These are phyloP conservation scores for Euphorbia tirucalli DNA, from an alignment of 345 rosid species.

Conservation along the genomic window DNA sequence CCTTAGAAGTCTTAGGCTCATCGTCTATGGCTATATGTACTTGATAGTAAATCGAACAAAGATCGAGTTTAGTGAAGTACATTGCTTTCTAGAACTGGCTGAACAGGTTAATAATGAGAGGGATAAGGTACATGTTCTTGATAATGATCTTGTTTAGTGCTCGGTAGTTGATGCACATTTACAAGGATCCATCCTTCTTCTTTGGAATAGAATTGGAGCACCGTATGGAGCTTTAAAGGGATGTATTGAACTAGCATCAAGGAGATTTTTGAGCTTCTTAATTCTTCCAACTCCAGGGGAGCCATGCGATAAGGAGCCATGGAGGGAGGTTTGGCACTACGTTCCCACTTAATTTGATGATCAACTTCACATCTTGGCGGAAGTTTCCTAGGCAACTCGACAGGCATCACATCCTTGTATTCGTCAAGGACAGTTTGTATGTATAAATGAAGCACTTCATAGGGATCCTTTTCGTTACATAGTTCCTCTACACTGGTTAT, in stretches of 20 bases:
- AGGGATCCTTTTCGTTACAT: no score
- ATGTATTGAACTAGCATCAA: background rate
- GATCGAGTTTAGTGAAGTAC: background rate
- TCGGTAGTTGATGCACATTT: background rate
- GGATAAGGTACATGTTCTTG: no score
- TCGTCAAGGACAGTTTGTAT: no score
- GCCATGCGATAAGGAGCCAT: background rate
- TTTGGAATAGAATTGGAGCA: background rate
- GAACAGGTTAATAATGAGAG: background rate
- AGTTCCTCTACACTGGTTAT: no score
- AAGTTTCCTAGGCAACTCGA: background rate
- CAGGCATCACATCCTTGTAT: background rate
- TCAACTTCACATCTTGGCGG: background rate
- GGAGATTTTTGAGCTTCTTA: background rate
- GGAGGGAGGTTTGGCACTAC: background rate
- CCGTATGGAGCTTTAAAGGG: background rate
- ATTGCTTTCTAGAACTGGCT: background rate
- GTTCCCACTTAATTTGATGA: background rate
- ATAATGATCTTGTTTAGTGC: background rate
- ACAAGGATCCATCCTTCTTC: background rate
- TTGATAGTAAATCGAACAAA: background rate
- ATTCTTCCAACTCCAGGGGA: background rate
- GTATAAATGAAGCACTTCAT: no score
- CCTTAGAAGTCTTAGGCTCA: background rate
- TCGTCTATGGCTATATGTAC: background rate